Evolutionary conservation across 441 rosid genomes (phyloP).

Genomic region (Hura crepitans): DNA sequence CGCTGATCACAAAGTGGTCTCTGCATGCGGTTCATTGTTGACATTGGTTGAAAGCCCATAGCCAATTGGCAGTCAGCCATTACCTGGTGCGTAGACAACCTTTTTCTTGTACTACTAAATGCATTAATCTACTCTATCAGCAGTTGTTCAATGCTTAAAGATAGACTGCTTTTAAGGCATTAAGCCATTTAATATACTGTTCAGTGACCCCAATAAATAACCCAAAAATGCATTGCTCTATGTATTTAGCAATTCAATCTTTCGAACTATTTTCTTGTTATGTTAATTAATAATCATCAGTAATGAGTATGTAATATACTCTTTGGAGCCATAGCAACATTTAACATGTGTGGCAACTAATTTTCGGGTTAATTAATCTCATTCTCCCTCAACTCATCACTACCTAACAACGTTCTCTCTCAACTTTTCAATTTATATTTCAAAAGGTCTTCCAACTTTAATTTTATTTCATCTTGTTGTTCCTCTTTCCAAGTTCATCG

Average conservation of each 20-base stretch:
- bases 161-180: neutral
- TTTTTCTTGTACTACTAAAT: slow-evolving; percentile 1
- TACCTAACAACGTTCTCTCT: too few relatives aligned
- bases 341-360: neutral
- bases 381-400: too few relatives aligned
- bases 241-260: neutral
- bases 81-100: neutral
- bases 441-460: too few relatives aligned
- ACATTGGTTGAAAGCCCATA: neutral
- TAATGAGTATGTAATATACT: neutral
- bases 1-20: neutral
- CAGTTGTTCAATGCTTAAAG: neutral
- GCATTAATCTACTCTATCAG: slow-evolving; percentile 2
- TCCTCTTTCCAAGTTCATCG: neutral
- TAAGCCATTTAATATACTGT: neutral
- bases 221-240: neutral
- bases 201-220: neutral
- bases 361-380: neutral
- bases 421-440: too few relatives aligned
- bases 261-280: neutral
- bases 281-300: neutral
- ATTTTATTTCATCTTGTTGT: too few relatives aligned
- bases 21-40: neutral
- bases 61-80: neutral
- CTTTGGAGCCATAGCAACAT: neutral